Percentiles rank a stretch among this genome's conserved stretches.
These are phyloP conservation scores for Emergomyces orientalis DNA, from an alignment of 2,329 filamentous ascomycete genomes.

Conservation along the genomic window DNA sequence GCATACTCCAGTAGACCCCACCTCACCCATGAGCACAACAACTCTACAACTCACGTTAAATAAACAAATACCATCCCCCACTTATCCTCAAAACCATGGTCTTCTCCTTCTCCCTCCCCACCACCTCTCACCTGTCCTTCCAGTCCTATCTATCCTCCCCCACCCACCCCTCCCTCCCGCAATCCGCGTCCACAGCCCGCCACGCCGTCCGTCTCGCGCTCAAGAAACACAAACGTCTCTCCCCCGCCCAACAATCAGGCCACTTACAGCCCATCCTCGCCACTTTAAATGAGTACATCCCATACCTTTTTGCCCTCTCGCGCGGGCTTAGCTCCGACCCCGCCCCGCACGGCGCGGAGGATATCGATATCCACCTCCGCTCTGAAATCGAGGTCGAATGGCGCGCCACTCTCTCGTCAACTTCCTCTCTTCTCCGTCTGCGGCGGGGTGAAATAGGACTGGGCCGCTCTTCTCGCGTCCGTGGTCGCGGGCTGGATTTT, in stretches of 20 bases:
- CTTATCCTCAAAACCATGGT: slow-evolving; percentile 54
- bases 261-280: slow-evolving; percentile 62
- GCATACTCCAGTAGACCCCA: not conserved
- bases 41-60: not conserved
- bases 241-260: slow-evolving; percentile 57
- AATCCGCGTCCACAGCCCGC: slow-evolving; percentile 72
- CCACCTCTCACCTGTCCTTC: slow-evolving; percentile 79
- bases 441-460: slow-evolving; percentile 27
- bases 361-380: slow-evolving; percentile 58
- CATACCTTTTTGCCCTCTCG: slow-evolving; percentile 72
- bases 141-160: slow-evolving; percentile 65
- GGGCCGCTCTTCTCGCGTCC: slow-evolving; percentile 44
- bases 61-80: not conserved
- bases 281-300: slow-evolving; percentile 66
- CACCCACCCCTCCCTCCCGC: slow-evolving; percentile 80
- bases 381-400: slow-evolving; percentile 64
- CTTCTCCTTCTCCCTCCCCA: slow-evolving; percentile 78
- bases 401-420: slow-evolving; percentile 68
- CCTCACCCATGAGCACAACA: not conserved
- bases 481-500: slow-evolving; percentile 65
- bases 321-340: slow-evolving; percentile 54
- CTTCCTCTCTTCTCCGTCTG: slow-evolving; percentile 31
- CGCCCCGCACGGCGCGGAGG: slow-evolving; percentile 36
- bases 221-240: slow-evolving; percentile 83
- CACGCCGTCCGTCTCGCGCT: slow-evolving; percentile 72